Percentiles rank a stretch among this genome's conserved stretches.
Conservation (phyloP, 441 rosid genomes). For the Erodium moschatum region DNA sequence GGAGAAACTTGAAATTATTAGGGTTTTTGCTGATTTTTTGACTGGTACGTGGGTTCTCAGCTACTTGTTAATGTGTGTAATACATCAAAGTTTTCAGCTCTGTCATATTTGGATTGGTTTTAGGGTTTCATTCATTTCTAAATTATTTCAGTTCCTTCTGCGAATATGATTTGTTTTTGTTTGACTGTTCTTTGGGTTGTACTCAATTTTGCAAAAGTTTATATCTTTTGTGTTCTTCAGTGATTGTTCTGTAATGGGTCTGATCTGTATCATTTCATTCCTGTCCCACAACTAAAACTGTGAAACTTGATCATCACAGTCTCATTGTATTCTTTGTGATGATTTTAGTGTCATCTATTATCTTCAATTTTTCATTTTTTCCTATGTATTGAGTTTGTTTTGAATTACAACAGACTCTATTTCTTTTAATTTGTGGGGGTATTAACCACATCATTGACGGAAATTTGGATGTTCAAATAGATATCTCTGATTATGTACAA, state of each 20-base stretch:
- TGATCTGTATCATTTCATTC: not conserved
- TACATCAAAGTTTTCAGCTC: not conserved
- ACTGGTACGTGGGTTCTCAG: constrained; percentile 5
- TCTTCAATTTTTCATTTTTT: not conserved
- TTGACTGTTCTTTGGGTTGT: not conserved
- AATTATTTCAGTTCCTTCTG: not conserved
- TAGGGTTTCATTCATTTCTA: constrained; percentile 11
- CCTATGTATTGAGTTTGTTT: constrained; percentile 8
- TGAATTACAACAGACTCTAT: not conserved
- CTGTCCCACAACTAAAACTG: not conserved
- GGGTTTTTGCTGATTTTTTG: not conserved
- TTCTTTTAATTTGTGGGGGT: not conserved
- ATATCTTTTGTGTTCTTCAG: not conserved
- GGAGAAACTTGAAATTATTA: constrained; percentile 7
- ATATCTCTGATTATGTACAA: not conserved
- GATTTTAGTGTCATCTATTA: not conserved
- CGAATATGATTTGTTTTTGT: not conserved
- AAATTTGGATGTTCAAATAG: not conserved
- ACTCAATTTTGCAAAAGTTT: not conserved
- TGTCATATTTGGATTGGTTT: not conserved
- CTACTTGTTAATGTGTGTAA: not conserved
- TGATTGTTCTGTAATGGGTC: not conserved
- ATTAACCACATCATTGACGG: not conserved
- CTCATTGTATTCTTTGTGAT: not conserved
- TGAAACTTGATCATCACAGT: not conserved